Evolutionary conservation across 2,329 filamentous ascomycete species (phyloP), one percentile per base, ranked within the genome.

Genomic region (Scedosporium aurantiacum): DNA sequence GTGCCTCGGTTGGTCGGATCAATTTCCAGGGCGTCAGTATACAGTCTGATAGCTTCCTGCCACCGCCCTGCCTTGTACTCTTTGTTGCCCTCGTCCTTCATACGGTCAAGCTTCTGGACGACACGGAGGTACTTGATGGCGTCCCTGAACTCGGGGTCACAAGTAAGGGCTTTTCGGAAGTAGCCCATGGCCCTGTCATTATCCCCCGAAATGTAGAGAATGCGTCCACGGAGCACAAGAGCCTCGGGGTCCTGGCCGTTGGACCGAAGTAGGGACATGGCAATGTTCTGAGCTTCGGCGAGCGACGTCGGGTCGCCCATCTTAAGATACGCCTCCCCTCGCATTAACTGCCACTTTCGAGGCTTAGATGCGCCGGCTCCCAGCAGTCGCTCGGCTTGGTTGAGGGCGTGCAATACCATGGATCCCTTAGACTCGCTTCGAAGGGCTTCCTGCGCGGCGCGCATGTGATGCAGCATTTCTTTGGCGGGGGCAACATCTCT

Each of bases 221-320:
- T 88, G 65, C 91, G 85, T 25, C 93, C 94, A 57, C 93, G 85
- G 59, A 99, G 83, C 5, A 97, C 90, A 65, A 99, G 78, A 1
- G 93, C 94, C 75, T 99, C 94, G 1, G 94, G 92, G 70, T 99
- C 94, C 71, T 93, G 88, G 72, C 81, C 91, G 77, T 97, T 97
- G 70, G 83, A 81, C 60, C 94, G 85, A 64, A 99, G 80, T 67
- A 99, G 76, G 2, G 83, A 84, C 84, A 97, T 96, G 68, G 91
- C 91, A 61, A 97, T 85, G 71, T 92, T 95, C 75, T 96, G 91
- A 4, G 91, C 93, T 73, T 97, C 92, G 40, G 91, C 92, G 6
- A 96, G 79, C 10, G 91, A 87, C 74, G 97, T 97, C 63, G 86
- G 83, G 64, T 90, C 91, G 63, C 89, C 91, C 87, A 97, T 95